Conservation (phyloP, 2,329 filamentous ascomycete genomes). For the Curvularia hawaiiensis region DNA sequence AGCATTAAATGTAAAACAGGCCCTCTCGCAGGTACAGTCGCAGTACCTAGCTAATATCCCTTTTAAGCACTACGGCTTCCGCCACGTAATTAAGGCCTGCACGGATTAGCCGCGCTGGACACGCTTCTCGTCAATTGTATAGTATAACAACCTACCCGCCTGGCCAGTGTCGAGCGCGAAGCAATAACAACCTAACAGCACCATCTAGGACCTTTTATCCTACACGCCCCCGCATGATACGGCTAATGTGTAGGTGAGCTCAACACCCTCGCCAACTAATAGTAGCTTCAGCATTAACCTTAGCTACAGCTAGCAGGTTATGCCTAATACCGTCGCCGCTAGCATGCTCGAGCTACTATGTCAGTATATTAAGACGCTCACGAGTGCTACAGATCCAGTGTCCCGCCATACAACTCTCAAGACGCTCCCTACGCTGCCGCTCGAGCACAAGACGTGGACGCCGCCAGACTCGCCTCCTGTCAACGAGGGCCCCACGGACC, state of each 20-base stretch:
- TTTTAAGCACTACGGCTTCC: slow-evolving; percentile 8
- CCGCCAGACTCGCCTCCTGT: slow-evolving; percentile 1
- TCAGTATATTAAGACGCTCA: neutral
- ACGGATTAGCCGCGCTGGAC: slow-evolving; percentile 10
- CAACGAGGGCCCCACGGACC: neutral
- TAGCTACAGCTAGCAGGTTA: neutral
- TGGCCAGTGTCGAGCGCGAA: neutral
- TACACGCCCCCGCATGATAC: neutral
- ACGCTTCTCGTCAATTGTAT: slow-evolving; percentile 6
- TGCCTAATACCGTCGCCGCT: neutral
- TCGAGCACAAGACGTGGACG: neutral
- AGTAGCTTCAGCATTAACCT: neutral
- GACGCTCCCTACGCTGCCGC: neutral
- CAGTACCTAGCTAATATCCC: slow-evolving; percentile 40
- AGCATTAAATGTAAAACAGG: neutral
- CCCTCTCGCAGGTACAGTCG: slow-evolving; percentile 32
- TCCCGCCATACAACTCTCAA: neutral
- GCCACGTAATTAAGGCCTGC: slow-evolving; percentile 6
- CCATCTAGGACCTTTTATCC: neutral
- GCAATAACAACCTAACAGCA: neutral
- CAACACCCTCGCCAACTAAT: neutral
- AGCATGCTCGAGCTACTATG: neutral
- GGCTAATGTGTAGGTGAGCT: neutral
- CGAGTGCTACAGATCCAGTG: neutral
- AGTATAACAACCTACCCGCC: slow-evolving; percentile 3